Evolutionary conservation across 2,329 filamentous ascomycete species (phyloP).

Genomic region (Clonostachys rhizophaga): DNA sequence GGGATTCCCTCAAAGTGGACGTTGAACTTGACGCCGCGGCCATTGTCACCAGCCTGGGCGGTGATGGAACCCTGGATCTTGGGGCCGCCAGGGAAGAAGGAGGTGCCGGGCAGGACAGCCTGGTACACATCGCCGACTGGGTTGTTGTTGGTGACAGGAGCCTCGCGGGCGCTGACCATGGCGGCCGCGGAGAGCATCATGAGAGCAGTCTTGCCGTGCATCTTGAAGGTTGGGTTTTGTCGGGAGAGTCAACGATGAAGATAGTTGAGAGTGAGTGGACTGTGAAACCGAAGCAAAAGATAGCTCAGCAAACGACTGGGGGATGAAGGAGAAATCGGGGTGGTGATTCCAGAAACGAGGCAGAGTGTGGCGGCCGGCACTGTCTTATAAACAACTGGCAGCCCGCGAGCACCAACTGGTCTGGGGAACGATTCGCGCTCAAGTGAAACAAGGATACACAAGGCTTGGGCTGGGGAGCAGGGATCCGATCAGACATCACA

Average conservation of each 20-base stretch:
- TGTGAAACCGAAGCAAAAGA: neutral
- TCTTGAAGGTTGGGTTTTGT: slow-evolving; percentile 3
- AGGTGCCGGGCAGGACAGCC: slow-evolving; percentile 40
- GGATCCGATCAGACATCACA: too few relatives aligned
- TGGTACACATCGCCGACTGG: slow-evolving; percentile 45
- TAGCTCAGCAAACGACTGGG: neutral
- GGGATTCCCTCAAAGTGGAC: slow-evolving; percentile 56
- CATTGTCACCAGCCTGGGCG: slow-evolving; percentile 37
- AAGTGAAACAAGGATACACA: too few relatives aligned
- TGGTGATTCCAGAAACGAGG: too few relatives aligned
- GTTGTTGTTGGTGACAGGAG: slow-evolving; percentile 49
- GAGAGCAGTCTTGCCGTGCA: slow-evolving; percentile 1
- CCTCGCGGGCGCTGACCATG: slow-evolving; percentile 30
- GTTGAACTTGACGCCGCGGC: slow-evolving; percentile 49
- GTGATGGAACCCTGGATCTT: slow-evolving; percentile 45
- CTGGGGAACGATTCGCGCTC: too few relatives aligned
- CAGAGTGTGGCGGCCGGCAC: too few relatives aligned
- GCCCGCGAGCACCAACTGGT: too few relatives aligned
- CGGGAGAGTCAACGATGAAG: neutral
- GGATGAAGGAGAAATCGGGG: too few relatives aligned
- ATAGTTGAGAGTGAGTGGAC: neutral
- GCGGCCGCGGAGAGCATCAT: slow-evolving; percentile 11
- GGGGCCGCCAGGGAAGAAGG: too few relatives aligned
- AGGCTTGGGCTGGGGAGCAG: too few relatives aligned
- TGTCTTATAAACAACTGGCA: too few relatives aligned